phyloP scores from a whole-genome alignment of 441 rosid genomes.

The Corymbia citriodora region DNA sequence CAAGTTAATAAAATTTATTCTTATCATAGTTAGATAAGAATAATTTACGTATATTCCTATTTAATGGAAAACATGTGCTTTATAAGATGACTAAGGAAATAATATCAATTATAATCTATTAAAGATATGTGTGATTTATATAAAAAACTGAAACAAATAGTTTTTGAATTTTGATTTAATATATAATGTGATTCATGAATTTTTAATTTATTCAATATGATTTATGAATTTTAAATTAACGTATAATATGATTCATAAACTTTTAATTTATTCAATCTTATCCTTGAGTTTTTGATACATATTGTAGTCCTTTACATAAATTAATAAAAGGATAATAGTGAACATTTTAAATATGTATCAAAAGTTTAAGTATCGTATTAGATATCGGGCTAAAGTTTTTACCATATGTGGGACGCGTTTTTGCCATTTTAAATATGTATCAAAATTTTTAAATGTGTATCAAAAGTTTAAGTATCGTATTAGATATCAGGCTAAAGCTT shows the following conservation, averaged over 20 bases:
- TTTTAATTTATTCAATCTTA: accelerated
- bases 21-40: neutral
- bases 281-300: no score
- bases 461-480: accelerated
- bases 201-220: no score
- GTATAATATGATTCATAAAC: accelerated
- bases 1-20: no score
- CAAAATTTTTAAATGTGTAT: no score
- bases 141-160: neutral
- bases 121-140: accelerated
- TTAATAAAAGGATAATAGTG: no score
- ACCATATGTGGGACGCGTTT: no score
- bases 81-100: neutral
- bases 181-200: no score
- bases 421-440: no score
- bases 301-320: neutral
- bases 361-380: accelerated
- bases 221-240: accelerated
- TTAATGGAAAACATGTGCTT: neutral
- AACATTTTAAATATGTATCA: no score
- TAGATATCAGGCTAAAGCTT: no score
- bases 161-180: no score
- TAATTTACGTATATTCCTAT: neutral
- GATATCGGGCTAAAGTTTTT: no score
- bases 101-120: neutral